Conservation (phyloP, 2,329 filamentous ascomycete species). For the Fusarium avenaceum region DNA sequence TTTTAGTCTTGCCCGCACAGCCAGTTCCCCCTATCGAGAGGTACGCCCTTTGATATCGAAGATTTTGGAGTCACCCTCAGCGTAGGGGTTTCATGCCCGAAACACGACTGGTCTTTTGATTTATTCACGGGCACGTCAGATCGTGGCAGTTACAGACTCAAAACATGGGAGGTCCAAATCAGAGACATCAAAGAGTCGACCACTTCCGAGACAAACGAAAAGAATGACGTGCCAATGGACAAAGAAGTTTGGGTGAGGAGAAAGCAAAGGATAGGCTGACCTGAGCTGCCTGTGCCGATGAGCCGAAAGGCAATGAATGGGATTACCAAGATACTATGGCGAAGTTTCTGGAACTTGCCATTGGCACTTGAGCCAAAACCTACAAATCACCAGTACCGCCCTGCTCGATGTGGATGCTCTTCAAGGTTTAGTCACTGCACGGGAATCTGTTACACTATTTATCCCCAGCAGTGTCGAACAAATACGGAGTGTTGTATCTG, state of each 20-base stretch:
- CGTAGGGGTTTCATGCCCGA: conserved; percentile 74
- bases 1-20: conserved; percentile 75
- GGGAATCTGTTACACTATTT: background rate
- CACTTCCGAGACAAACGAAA: background rate
- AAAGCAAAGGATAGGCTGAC: conserved; percentile 56
- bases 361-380: no score
- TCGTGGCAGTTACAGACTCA: conserved; percentile 71
- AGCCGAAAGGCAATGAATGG: no score
- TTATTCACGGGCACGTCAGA: conserved; percentile 73
- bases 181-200: conserved; percentile 48
- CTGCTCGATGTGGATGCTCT: no score
- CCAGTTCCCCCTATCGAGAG: conserved; percentile 74
- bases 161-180: conserved; percentile 74
- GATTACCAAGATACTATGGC: no score
- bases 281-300: background rate
- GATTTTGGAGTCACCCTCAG: conserved; percentile 76
- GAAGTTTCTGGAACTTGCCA: no score
- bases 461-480: background rate
- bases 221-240: conserved; percentile 3
- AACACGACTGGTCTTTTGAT: conserved; percentile 80
- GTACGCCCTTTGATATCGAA: conserved; percentile 76
- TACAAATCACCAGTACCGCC: no score
- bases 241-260: conserved; percentile 61
- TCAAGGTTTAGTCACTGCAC: no score
- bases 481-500: background rate